These are phyloP conservation scores for Cercospora berteroae DNA, from an alignment of 2,329 filamentous ascomycete genomes.

Conservation along the genomic window DNA sequence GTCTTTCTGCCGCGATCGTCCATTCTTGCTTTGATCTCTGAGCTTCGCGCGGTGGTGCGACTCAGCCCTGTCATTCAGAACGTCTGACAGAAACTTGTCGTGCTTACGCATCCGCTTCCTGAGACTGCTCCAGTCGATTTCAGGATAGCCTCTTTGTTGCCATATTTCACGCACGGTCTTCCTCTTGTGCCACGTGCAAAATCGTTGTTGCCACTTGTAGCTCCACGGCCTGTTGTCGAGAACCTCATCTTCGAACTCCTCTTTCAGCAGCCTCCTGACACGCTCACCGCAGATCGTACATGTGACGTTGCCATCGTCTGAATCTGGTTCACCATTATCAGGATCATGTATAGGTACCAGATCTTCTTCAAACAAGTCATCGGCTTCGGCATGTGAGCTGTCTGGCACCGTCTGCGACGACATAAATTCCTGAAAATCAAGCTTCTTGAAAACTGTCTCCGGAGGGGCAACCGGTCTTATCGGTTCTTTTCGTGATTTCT, in stretches of 20 bases:
- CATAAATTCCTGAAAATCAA: background rate
- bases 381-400: background rate
- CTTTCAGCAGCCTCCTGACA: conserved; percentile 26
- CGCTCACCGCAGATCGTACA: conserved; percentile 32
- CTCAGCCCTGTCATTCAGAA: conserved; percentile 28
- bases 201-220: conserved; percentile 36
- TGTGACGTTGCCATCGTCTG: conserved; percentile 15
- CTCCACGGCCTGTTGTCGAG: conserved; percentile 26
- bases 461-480: background rate
- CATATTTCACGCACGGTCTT: conserved; percentile 32
- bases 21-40: conserved; percentile 26
- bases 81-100: conserved; percentile 24
- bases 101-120: conserved; percentile 30
- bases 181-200: conserved; percentile 37
- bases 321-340: conserved; percentile 16
- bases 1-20: conserved; percentile 24
- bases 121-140: conserved; percentile 36
- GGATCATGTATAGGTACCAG: conserved; percentile 4
- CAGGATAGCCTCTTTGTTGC: conserved; percentile 35
- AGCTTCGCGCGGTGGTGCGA: conserved; percentile 32
- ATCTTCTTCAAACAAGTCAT: background rate
- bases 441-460: conserved; percentile 10
- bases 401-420: background rate
- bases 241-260: conserved; percentile 35
- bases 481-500: background rate